Base-by-base conservation (phyloP, 2,329 filamentous ascomycete species). In the Calonectria naviculata region DNA sequence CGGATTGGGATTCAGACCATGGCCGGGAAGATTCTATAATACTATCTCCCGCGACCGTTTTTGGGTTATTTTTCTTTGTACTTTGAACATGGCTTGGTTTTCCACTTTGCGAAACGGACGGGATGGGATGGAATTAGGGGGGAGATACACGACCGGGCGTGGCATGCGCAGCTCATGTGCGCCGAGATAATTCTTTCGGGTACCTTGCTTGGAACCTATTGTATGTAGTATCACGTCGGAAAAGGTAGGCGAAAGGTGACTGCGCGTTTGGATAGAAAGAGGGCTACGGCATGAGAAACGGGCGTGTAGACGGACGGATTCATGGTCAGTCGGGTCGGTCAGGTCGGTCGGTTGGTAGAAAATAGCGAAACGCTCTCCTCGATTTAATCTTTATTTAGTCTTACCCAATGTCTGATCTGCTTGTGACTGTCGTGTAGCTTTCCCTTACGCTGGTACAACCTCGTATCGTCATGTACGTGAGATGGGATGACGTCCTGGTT, bases 211-310 rank as follows among this genome's bases (percentile, higher is more conserved):
- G 52, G 66, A 75, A 76, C 69, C 67, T 76, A 65, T 68, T 71
- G 44, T 65, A 76, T 77, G 76, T 58, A 67, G 75, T 78, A 74
- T 76, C 73, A 78, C 74, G 42, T 76, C 74, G 75, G 76, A 62
- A 74, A 42, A 67, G 47, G 36, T 54, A 68, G 68, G 68, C 58
- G 47, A 71, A 49, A 66, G 62, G n/a, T 68, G 65, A 31, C 56
- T 67, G 54, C 29, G 52, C 28, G 46, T 54, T 47, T 62, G 63
- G 63, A 70, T 70, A 70, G 56, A 70, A 62, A 60, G 49, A 68
- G 31, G 61, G 26, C 36, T 65, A 70, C 63, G 70, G 66, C 42
- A 68, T 68, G 61, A 61, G 67, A 62, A 49, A 47, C 8, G 24
- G 65, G 47, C 41, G 56, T 68, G 64, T 69, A 71, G 66, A 69